phyloP scores from a whole-genome alignment of 495 filamentous ascomycete genomes.

The Recurvomyces mirabilis region DNA sequence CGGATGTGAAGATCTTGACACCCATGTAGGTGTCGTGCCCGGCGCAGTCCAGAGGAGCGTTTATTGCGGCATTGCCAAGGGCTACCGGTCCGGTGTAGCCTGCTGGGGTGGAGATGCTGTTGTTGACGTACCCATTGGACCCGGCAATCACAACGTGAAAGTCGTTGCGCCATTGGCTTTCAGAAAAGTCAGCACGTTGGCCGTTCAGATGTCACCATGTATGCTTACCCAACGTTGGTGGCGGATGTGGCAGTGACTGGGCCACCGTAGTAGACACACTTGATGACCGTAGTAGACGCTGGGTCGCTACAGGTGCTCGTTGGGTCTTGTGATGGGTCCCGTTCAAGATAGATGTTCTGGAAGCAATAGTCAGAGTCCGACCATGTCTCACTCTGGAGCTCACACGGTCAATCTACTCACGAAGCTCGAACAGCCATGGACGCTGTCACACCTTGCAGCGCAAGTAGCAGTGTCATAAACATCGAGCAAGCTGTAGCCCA shows the following conservation, averaged over 20 bases:
- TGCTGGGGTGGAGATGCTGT: slow-evolving; percentile 5
- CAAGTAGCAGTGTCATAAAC: slow-evolving; percentile 31
- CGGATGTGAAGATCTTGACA: slow-evolving; percentile 10
- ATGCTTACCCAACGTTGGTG: slow-evolving; percentile 12
- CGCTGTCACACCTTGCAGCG: slow-evolving; percentile 9
- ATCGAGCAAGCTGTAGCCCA: slow-evolving; percentile 31
- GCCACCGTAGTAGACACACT: slow-evolving; percentile 17
- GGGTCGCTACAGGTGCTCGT: slow-evolving; percentile 14
- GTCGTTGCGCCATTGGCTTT: slow-evolving; percentile 1
- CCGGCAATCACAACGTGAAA: slow-evolving; percentile 17
- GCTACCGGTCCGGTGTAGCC: slow-evolving; percentile 8
- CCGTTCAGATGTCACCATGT: too few relatives aligned
- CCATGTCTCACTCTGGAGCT: neutral
- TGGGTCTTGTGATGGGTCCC: slow-evolving; percentile 16
- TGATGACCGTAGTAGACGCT: slow-evolving; percentile 8
- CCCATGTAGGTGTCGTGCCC: slow-evolving; percentile 14
- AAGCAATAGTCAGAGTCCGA: too few relatives aligned
- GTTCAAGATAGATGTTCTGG: too few relatives aligned
- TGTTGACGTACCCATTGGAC: slow-evolving; percentile 16
- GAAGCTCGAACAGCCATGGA: slow-evolving; percentile 27
- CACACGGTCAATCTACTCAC: slow-evolving; percentile 1
- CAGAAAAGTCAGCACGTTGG: too few relatives aligned
- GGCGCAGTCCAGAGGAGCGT: slow-evolving; percentile 4
- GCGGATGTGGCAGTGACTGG: slow-evolving; percentile 7
- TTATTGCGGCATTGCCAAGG: slow-evolving; percentile 16